A percentile compares a stretch with the other conserved stretches of the same genome.
Evolutionary conservation across 441 rosid genomes (phyloP).

Genomic region (Adansonia rubrostipa): DNA sequence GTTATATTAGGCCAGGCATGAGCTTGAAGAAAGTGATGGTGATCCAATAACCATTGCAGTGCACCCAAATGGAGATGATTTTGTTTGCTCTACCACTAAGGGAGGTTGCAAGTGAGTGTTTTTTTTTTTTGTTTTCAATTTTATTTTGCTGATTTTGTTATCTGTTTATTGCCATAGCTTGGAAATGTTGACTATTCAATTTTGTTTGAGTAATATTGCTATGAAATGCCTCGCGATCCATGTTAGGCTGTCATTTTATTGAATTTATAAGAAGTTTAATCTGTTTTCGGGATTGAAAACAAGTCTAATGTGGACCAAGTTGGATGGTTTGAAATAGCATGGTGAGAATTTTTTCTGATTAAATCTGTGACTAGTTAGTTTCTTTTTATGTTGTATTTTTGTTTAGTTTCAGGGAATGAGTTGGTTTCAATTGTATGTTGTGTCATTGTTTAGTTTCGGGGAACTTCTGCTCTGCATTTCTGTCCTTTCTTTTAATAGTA

Average conservation of each 20-base stretch:
- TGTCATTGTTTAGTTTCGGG: not conserved
- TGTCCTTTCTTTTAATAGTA: slow-evolving; percentile 1
- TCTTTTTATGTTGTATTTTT: not conserved
- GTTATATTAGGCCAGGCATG: slow-evolving; percentile 56
- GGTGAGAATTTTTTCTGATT: not conserved
- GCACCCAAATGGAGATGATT: slow-evolving; percentile 83
- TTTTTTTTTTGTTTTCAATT: not conserved
- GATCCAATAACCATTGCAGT: slow-evolving; percentile 66
- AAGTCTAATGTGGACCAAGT: not conserved
- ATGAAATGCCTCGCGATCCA: not conserved
- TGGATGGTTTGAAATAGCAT: not conserved
- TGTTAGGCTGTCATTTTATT: not conserved
- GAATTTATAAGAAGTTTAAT: not conserved
- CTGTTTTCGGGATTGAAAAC: not conserved
- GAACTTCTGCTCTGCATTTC: not conserved
- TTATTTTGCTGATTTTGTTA: not conserved
- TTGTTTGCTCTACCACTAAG: slow-evolving; percentile 76
- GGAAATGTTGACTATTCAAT: not conserved
- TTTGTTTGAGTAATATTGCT: not conserved
- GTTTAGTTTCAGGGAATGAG: not conserved
- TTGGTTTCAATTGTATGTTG: not conserved
- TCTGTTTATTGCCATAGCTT: not conserved
- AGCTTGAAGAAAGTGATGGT: slow-evolving; percentile 75
- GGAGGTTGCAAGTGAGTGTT: slow-evolving; percentile 84
- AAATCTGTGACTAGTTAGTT: not conserved